phyloP scores from a whole-genome alignment of 495 filamentous ascomycete species.

The Talaromyces ruber region DNA sequence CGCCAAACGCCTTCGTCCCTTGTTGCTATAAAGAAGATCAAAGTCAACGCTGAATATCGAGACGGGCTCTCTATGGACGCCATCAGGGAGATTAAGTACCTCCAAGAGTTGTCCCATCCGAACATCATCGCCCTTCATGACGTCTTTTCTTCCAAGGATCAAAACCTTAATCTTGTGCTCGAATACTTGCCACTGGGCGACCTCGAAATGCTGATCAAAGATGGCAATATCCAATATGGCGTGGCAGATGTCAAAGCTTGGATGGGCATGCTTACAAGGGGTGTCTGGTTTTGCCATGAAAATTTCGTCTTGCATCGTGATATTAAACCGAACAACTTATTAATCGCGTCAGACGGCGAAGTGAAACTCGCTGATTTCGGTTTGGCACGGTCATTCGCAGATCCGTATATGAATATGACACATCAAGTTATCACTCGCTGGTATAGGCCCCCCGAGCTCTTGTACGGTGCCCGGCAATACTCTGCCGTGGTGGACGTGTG shows the following conservation, averaged over 20 bases:
- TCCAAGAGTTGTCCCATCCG: slow-evolving; percentile 91
- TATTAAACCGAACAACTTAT: slow-evolving; percentile 97
- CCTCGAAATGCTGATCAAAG: slow-evolving; percentile 86
- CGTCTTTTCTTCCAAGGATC: slow-evolving; percentile 88
- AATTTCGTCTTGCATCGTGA: slow-evolving; percentile 92
- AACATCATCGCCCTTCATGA: slow-evolving; percentile 89
- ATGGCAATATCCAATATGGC: slow-evolving; percentile 66
- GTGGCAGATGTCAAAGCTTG: slow-evolving; percentile 91
- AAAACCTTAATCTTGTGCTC: slow-evolving; percentile 88
- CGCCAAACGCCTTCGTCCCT: slow-evolving; percentile 54
- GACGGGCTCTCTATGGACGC: slow-evolving; percentile 92
- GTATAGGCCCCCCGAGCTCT: slow-evolving; percentile 91
- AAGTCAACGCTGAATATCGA: slow-evolving; percentile 71
- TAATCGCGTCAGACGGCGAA: slow-evolving; percentile 86
- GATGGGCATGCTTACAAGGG: slow-evolving; percentile 94
- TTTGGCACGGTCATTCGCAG: slow-evolving; percentile 78
- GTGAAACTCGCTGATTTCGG: slow-evolving; percentile 98
- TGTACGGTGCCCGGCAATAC: slow-evolving; percentile 85
- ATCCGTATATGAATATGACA: slow-evolving; percentile 85
- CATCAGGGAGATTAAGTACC: slow-evolving; percentile 86
- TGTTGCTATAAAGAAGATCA: slow-evolving; percentile 98
- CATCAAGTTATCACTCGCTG: slow-evolving; percentile 92
- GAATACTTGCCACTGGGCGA: slow-evolving; percentile 89
- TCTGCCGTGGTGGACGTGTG: slow-evolving; percentile 87
- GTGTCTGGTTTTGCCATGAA: slow-evolving; percentile 94